phyloP scores from a whole-genome alignment of 352 stramenopile species.

The Aphanomyces euteiches region DNA sequence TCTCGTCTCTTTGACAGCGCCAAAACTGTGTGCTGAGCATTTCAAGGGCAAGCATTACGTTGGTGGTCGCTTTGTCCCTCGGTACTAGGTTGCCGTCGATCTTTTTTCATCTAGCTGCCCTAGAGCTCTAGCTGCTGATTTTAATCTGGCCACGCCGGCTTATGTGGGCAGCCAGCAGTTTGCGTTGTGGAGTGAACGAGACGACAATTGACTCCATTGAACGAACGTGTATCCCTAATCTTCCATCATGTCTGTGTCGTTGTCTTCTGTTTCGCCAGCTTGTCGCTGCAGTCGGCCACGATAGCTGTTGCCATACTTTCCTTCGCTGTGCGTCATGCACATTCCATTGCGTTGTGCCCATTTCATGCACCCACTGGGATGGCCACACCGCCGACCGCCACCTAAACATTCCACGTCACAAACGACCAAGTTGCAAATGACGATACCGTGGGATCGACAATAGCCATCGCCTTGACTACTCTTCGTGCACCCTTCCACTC shows the following conservation, averaged over 20 bases:
- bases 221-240: slow-evolving; percentile 9
- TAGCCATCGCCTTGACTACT: slow-evolving; percentile 81
- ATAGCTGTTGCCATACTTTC: slow-evolving; percentile 29
- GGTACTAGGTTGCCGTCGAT: slow-evolving; percentile 39
- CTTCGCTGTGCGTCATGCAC: slow-evolving; percentile 82
- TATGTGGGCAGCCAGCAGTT: slow-evolving; percentile 25
- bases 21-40: slow-evolving; percentile 89
- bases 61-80: slow-evolving; percentile 94
- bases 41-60: slow-evolving; percentile 93
- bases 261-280: not conserved
- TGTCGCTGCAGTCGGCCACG: slow-evolving; percentile 12
- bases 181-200: not conserved
- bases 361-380: slow-evolving; percentile 67
- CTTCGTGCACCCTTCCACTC: slow-evolving; percentile 71
- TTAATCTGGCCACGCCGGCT: slow-evolving; percentile 2
- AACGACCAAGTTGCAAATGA: not conserved
- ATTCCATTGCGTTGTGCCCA: slow-evolving; percentile 81
- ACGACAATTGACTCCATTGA: slow-evolving; percentile 1
- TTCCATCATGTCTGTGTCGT: slow-evolving; percentile 28
- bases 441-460: slow-evolving; percentile 63
- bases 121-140: slow-evolving; percentile 16
- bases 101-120: not conserved
- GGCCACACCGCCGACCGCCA: slow-evolving; percentile 62
- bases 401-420: not conserved
- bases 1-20: slow-evolving; percentile 96